Evolutionary conservation across 805 yeast species (phyloP), one percentile per base, ranked within the genome.

Genomic region (Yarrowia alimentaria): DNA sequence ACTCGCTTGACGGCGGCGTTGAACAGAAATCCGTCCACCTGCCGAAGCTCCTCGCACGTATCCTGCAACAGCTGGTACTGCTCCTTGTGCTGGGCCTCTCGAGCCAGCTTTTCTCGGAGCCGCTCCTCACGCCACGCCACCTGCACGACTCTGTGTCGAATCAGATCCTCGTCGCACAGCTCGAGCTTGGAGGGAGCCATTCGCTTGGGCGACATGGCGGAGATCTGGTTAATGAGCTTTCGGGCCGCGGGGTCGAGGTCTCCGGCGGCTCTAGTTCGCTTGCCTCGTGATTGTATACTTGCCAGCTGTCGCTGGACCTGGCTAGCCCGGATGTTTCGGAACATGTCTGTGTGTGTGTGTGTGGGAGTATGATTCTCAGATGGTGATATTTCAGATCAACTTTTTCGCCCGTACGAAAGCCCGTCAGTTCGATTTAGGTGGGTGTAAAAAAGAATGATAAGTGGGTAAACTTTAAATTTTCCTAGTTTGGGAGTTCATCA

Each of bases 181-280:
- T 82, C 86, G 56, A 93, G 67, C 59, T 87, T 70, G 58, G 81
- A 79, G 37, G 99, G 99, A 67, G 83, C 90, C 67, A 89, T 91
- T 71, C 89, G 81, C 53, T 84, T 77, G 6, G 95, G 96, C 10
- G 93, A 80, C 58, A 90, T 66, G 17, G 91, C 95, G 31, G 94
- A 83, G 56, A 91, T 75, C 69, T 81, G 83, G 43, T 71, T 71
- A 53, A 75, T 64, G 26, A 72, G 67, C 52, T 78, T 70, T 64
- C 76, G 72, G 38, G 74, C 71, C 45, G 73, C 72, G 20, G 83
- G 72, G 20, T 73, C 64, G 52, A 70, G 64, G n/a, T 43, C 50
- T 18, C 53, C 57, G 54, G 70, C 65, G 14, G 65, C 58, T 51
- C 68, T 70, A 9, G 79, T 75, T 60, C 81, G 71, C 58, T 77